These are phyloP conservation scores for Amanita subjunquillea DNA, from an alignment of 768 basidiomycete species.

Conservation along the genomic window DNA sequence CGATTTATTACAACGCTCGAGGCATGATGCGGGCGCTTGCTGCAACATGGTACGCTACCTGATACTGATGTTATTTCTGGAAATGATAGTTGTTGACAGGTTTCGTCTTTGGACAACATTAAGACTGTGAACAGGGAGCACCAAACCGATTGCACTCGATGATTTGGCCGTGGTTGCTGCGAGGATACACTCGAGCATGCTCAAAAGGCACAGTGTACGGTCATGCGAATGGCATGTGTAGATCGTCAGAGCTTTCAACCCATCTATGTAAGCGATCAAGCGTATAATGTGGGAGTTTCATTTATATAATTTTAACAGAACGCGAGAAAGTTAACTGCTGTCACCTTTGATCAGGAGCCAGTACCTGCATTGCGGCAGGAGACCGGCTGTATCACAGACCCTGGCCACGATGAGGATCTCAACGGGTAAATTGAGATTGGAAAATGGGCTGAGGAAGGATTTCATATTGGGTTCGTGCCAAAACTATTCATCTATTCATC, in stretches of 20 bases:
- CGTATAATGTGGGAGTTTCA: background rate
- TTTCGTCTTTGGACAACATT: constrained; percentile 73
- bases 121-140: constrained; percentile 49
- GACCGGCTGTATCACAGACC: constrained; percentile 27
- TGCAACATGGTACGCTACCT: constrained; percentile 55
- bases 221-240: constrained; percentile 11
- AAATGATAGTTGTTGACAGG: constrained; percentile 28
- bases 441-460: constrained; percentile 56
- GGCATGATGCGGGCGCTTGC: too few species aligned
- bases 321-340: constrained; percentile 71
- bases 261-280: too few species aligned
- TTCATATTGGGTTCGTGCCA: constrained; percentile 62
- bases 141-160: constrained; percentile 81
- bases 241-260: constrained; percentile 36
- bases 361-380: constrained; percentile 48
- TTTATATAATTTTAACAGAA: constrained; percentile 37
- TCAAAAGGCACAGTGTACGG: constrained; percentile 25
- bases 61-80: background rate
- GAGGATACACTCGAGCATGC: constrained; percentile 50
- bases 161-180: constrained; percentile 92
- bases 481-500: background rate
- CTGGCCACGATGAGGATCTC: constrained; percentile 33
- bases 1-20: too few species aligned
- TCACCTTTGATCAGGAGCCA: constrained; percentile 76
- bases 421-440: constrained; percentile 36